These are phyloP conservation scores for Penicillium bovifimosum DNA, from an alignment of 495 filamentous ascomycete genomes.

Conservation along the genomic window DNA sequence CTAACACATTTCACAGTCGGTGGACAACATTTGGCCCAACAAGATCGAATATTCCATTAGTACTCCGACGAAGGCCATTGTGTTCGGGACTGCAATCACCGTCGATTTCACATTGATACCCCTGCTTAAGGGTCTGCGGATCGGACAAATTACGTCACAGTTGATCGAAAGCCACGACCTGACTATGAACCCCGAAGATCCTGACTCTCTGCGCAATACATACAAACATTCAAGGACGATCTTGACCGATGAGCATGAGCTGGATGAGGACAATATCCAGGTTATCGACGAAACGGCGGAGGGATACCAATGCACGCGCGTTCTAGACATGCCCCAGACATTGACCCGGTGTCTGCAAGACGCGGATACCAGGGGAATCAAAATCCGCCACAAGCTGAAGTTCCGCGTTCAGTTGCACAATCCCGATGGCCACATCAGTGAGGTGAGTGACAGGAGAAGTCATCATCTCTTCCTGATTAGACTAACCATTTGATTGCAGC, in stretches of 20 bases:
- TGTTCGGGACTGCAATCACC: constrained; percentile 78
- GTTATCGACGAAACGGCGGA: constrained; percentile 72
- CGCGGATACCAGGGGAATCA: constrained; percentile 75
- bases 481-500: constrained; percentile 34
- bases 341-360: constrained; percentile 80
- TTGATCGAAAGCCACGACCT: constrained; percentile 75
- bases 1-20: constrained; percentile 44
- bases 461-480: not conserved
- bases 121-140: constrained; percentile 75
- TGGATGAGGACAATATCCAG: constrained; percentile 56
- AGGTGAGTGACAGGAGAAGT: constrained; percentile 44
- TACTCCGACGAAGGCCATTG: constrained; percentile 82
- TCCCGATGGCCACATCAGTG: constrained; percentile 87
- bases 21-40: constrained; percentile 90
- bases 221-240: constrained; percentile 60
- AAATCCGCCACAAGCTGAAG: constrained; percentile 79
- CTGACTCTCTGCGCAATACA: constrained; percentile 47
- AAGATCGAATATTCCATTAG: constrained; percentile 91
- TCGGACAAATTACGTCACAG: constrained; percentile 69
- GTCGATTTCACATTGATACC: constrained; percentile 78
- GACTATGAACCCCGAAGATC: constrained; percentile 45
- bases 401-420: constrained; percentile 84
- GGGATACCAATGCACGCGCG: constrained; percentile 65
- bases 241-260: constrained; percentile 53
- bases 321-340: constrained; percentile 68